Evolutionary conservation across 2,329 filamentous ascomycete genomes (phyloP).

Genomic region (Colletotrichum coccodes): DNA sequence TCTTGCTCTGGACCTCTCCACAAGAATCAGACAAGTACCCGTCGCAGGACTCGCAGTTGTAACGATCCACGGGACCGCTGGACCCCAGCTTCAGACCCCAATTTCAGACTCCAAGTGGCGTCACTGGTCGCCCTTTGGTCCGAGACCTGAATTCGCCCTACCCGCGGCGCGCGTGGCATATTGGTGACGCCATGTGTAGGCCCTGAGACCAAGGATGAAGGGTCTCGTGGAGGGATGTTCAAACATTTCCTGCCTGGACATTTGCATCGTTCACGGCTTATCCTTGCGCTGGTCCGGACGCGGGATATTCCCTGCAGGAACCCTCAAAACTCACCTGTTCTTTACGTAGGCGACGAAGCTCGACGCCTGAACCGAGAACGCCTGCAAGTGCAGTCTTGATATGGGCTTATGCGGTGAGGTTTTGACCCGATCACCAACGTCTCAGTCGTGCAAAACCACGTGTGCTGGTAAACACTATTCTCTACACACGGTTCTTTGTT

Average conservation of each 20-base stretch:
- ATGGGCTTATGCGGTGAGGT: neutral
- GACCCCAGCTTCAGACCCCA: neutral
- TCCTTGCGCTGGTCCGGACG: neutral
- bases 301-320: neutral
- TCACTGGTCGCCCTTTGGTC: conserved; percentile 1
- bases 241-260: neutral
- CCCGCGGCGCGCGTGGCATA: neutral
- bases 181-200: neutral
- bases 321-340: neutral
- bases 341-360: neutral
- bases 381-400: neutral
- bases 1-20: neutral
- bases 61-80: conserved; percentile 3
- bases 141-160: neutral
- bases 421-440: neutral
- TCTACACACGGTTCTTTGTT: neutral
- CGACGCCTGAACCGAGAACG: neutral
- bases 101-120: neutral
- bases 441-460: no score
- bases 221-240: neutral
- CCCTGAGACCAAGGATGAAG: conserved; percentile 1
- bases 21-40: conserved; percentile 13
- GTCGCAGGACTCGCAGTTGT: conserved; percentile 17
- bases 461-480: no score
- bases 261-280: neutral